Percentiles rank a stretch among this genome's conserved stretches.
Evolutionary conservation across 2,329 filamentous ascomycete genomes (phyloP).

Genomic region (Fusarium praegraminearum): DNA sequence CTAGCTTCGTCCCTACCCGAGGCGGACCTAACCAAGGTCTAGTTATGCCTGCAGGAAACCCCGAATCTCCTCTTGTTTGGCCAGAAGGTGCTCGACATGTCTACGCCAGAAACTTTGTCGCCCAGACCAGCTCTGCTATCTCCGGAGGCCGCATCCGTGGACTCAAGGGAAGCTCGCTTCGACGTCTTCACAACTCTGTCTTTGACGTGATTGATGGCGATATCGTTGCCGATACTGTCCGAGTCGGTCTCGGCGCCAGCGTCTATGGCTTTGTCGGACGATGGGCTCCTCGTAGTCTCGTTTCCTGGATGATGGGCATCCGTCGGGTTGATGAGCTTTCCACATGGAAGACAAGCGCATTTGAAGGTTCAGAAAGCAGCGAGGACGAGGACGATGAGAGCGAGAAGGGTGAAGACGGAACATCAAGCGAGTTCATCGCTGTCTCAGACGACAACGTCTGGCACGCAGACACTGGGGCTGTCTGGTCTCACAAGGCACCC

Average conservation of each 20-base stretch:
- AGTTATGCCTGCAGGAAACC: slow-evolving; percentile 56
- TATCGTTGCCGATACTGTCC: slow-evolving; percentile 71
- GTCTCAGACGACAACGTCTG: slow-evolving; percentile 60
- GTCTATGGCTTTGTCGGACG: slow-evolving; percentile 88
- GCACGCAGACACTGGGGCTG: slow-evolving; percentile 57
- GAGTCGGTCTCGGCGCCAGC: slow-evolving; percentile 85
- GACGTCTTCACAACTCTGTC: slow-evolving; percentile 85
- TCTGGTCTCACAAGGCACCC: slow-evolving; percentile 57
- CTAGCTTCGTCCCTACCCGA: slow-evolving; percentile 68
- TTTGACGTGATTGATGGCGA: slow-evolving; percentile 86
- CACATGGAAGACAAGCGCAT: slow-evolving; percentile 63
- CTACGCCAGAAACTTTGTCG: slow-evolving; percentile 73
- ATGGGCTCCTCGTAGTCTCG: slow-evolving; percentile 79
- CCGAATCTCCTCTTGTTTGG: slow-evolving; percentile 70
- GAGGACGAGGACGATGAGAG: slow-evolving; percentile 55
- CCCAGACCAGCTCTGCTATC: slow-evolving; percentile 66
- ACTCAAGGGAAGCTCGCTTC: slow-evolving; percentile 76
- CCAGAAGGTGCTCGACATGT: slow-evolving; percentile 68
- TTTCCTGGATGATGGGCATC: slow-evolving; percentile 95
- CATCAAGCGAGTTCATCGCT: slow-evolving; percentile 62
- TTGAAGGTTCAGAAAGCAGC: slow-evolving; percentile 53
- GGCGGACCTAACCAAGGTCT: slow-evolving; percentile 53
- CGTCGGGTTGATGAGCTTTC: slow-evolving; percentile 69
- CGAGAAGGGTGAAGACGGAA: slow-evolving; percentile 43
- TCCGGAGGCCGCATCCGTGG: slow-evolving; percentile 69